Percentiles rank a stretch among this genome's conserved stretches.
Conservation (phyloP, 345 rosid species). For the Ceriops zippeliana region DNA sequence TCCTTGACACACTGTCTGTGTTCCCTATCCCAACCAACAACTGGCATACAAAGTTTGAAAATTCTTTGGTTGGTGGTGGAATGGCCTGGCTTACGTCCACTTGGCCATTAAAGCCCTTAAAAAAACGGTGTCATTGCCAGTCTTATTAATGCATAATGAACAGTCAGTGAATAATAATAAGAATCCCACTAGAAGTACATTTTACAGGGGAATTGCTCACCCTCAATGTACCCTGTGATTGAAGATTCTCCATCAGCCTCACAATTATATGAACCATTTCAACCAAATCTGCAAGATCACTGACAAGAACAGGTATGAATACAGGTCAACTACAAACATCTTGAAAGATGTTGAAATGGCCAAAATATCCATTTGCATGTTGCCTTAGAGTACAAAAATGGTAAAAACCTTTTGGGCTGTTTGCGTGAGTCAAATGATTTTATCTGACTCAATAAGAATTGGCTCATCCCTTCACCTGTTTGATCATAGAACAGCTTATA, state of each 20-base stretch:
- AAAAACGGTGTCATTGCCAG: background rate
- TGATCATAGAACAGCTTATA: constrained; percentile 94
- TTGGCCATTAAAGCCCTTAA: background rate
- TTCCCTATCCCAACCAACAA: background rate
- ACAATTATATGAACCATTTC: constrained; percentile 62
- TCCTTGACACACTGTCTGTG: too few relatives aligned
- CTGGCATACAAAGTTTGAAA: too few relatives aligned
- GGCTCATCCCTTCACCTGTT: constrained; percentile 92
- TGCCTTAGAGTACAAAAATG: background rate
- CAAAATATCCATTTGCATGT: background rate
- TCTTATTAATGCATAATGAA: background rate
- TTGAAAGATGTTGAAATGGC: background rate
- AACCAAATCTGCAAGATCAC: constrained; percentile 94
- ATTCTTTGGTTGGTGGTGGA: background rate
- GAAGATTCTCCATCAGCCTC: constrained; percentile 85
- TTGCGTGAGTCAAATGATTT: constrained; percentile 72
- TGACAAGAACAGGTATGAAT: constrained; percentile 35
- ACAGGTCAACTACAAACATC: constrained; percentile 13
- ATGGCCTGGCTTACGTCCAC: background rate
- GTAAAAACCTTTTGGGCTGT: constrained; percentile 74
- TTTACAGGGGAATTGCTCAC: constrained; percentile 40
- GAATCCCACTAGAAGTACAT: constrained; percentile 3
- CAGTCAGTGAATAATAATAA: too few relatives aligned
- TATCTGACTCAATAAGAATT: constrained; percentile 73
- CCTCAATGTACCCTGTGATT: constrained; percentile 85